Evolutionary conservation across 257 asterid species (phyloP).

Genomic region (Gynochthodes officinalis): DNA sequence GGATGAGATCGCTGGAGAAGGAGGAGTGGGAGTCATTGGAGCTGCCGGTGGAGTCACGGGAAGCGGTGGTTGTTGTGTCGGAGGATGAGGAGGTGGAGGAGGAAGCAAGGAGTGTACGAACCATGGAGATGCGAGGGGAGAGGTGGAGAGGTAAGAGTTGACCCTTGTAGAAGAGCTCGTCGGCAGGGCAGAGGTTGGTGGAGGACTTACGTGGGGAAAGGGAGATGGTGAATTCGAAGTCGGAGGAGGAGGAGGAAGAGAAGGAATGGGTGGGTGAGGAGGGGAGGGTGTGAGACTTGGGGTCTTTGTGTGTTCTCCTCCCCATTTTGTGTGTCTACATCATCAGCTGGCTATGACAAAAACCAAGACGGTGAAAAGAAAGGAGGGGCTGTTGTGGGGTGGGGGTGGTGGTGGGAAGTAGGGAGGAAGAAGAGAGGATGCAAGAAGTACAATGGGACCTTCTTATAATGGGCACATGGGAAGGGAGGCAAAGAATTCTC

Average conservation of each 20-base stretch:
- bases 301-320: conserved; percentile 38
- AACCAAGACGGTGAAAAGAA: not conserved
- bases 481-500: conserved; percentile 11
- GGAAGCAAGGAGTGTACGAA: conserved; percentile 67
- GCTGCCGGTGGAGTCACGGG: conserved; percentile 61
- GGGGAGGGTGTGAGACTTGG: conserved; percentile 75
- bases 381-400: not conserved
- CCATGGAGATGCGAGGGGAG: conserved; percentile 80
- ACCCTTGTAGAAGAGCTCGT: conserved; percentile 93
- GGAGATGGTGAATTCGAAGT: conserved; percentile 78
- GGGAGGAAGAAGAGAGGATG: conserved; percentile 15
- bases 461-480: conserved; percentile 25
- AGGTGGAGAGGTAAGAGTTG: conserved; percentile 86
- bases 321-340: conserved; percentile 46
- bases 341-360: conserved; percentile 7
- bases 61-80: conserved; percentile 76
- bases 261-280: conserved; percentile 82
- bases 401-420: conserved; percentile 4
- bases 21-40: conserved; percentile 57
- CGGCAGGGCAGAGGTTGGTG: conserved; percentile 75
- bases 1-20: conserved; percentile 38
- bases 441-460: conserved; percentile 18
- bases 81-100: conserved; percentile 71
- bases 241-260: conserved; percentile 60
- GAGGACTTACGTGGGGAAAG: conserved; percentile 56